Conservation (phyloP, 1,284 basidiomycete species). For the Gymnopus androsaceus region DNA sequence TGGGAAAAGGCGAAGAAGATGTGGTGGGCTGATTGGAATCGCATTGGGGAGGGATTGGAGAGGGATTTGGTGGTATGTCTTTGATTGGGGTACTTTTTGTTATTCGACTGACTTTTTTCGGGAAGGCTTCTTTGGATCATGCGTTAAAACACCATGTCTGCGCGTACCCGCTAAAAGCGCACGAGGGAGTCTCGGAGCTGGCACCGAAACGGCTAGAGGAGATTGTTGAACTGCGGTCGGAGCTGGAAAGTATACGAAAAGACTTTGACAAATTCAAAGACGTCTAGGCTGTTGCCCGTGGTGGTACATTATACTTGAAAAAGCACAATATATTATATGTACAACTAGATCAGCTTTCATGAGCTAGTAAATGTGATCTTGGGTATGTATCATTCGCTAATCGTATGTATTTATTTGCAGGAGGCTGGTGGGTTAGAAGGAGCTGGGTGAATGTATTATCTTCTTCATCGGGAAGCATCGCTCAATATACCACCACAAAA, state of each 20-base stretch:
- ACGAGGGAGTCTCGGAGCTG: background rate
- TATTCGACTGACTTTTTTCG: background rate
- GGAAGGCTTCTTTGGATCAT: slow-evolving; percentile 1
- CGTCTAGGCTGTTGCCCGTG: no score
- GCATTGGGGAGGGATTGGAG: slow-evolving; percentile 70
- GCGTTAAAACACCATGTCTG: background rate
- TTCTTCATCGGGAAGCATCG: slow-evolving; percentile 71
- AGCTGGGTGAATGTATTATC: slow-evolving; percentile 55
- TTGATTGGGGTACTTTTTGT: background rate
- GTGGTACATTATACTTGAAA: background rate
- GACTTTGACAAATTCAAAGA: background rate
- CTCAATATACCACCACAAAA: slow-evolving; percentile 84
- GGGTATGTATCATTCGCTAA: slow-evolving; percentile 65
- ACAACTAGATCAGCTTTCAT: no score
- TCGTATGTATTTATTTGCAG: slow-evolving; percentile 21
- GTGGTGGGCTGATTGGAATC: slow-evolving; percentile 76
- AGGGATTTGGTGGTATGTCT: slow-evolving; percentile 62
- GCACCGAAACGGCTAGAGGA: slow-evolving; percentile 32
- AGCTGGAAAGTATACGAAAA: slow-evolving; percentile 30
- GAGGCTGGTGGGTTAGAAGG: slow-evolving; percentile 49
- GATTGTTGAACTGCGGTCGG: slow-evolving; percentile 46
- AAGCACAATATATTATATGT: background rate
- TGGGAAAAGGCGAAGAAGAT: slow-evolving; percentile 73
- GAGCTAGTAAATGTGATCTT: no score
- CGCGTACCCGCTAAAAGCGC: background rate